These are phyloP conservation scores for Oemleria cerasiformis DNA, from an alignment of 306 rosid species.

Conservation along the genomic window DNA sequence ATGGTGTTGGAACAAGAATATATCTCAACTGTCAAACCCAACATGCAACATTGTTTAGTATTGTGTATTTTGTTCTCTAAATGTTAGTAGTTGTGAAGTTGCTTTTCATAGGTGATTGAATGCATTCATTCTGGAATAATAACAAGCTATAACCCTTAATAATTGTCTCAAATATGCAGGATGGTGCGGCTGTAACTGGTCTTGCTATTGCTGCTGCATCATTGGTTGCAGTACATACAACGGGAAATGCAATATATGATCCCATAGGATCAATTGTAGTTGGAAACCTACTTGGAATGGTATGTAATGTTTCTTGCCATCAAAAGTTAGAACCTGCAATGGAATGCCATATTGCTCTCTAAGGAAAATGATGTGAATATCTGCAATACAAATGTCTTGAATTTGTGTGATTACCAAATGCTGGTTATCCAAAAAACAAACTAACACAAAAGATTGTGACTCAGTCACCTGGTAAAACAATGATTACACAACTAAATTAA, in stretches of 20 bases:
- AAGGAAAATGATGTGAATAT: background rate
- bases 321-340: background rate
- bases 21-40: background rate
- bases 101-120: background rate
- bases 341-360: background rate
- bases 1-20: background rate
- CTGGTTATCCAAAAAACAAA: background rate
- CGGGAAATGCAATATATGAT: conserved; percentile 95
- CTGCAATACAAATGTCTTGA: background rate
- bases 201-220: conserved; percentile 93
- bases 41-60: background rate
- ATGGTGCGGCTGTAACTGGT: conserved; percentile 95
- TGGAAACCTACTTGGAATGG: conserved; percentile 98
- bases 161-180: conserved; percentile 58
- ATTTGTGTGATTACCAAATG: background rate
- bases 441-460: background rate
- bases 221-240: conserved; percentile 68
- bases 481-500: conserved; percentile 17
- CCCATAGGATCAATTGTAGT: conserved; percentile 91
- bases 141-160: background rate
- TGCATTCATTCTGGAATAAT: background rate
- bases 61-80: background rate
- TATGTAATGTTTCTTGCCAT: conserved; percentile 26
- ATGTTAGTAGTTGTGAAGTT: background rate
- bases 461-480: background rate